phyloP scores from a whole-genome alignment of 164 flowering plant species.

The Stephania yunnanensis region DNA sequence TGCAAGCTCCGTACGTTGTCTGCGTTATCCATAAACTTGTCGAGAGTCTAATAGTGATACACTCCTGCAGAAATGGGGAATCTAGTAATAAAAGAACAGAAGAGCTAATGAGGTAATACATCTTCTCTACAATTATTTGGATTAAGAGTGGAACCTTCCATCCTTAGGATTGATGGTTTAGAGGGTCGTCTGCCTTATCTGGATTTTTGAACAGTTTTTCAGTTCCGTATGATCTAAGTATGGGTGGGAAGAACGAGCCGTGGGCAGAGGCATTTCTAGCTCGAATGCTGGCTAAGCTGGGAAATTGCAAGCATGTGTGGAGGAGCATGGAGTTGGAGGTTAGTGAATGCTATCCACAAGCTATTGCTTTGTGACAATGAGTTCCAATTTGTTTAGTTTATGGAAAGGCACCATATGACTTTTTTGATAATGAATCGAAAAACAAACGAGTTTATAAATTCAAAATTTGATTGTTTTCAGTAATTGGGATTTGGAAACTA shows the following conservation, averaged over 20 bases:
- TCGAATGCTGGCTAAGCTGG: conserved; percentile 40
- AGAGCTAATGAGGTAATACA: conserved; percentile 62
- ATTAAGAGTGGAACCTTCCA: background rate
- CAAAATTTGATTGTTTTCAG: background rate
- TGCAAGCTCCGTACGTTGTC: background rate
- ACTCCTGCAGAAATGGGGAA: conserved; percentile 36
- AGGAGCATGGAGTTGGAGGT: conserved; percentile 62
- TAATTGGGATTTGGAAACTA: background rate
- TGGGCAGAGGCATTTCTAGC: conserved; percentile 66
- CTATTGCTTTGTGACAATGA: conserved; percentile 41
- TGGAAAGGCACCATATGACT: background rate
- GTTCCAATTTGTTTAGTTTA: background rate
- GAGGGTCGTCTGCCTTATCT: background rate
- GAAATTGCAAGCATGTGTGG: conserved; percentile 56
- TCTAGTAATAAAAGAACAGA: conserved; percentile 36
- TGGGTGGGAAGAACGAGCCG: conserved; percentile 63
- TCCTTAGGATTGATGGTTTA: background rate
- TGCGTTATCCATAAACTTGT: background rate
- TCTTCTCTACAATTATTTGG: background rate
- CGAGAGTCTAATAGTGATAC: background rate
- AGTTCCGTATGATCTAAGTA: conserved; percentile 80
- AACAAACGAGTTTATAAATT: too few species aligned
- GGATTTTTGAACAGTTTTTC: conserved; percentile 49
- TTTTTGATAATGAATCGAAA: background rate
- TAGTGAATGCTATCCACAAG: conserved; percentile 60